Evolutionary conservation across 2,329 filamentous ascomycete genomes (phyloP).

Genomic region (Pseudogymnoascus sp.): DNA sequence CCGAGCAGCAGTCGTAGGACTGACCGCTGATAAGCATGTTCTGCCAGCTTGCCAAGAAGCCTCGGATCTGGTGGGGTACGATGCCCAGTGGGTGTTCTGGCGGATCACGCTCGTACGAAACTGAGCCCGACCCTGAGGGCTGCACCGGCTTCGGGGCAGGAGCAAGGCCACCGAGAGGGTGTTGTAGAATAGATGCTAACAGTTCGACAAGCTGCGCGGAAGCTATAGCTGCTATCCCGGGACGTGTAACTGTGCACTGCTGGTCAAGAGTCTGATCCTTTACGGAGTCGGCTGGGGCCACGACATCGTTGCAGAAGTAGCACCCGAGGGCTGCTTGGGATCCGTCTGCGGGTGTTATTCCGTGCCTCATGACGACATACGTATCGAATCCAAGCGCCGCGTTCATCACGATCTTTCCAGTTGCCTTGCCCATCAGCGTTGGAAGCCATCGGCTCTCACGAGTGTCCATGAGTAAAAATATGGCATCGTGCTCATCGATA

Average conservation of each 20-base stretch:
- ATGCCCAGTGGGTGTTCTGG: constrained; percentile 55
- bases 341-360: constrained; percentile 51
- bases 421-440: constrained; percentile 89
- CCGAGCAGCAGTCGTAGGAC: constrained; percentile 74
- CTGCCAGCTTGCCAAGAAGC: constrained; percentile 66
- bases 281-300: constrained; percentile 84
- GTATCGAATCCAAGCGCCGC: constrained; percentile 94
- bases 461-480: constrained; percentile 97
- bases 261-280: constrained; percentile 95
- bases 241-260: constrained; percentile 93
- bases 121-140: constrained; percentile 25
- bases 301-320: constrained; percentile 98
- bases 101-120: constrained; percentile 46
- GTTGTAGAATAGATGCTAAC: constrained; percentile 78
- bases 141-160: constrained; percentile 42
- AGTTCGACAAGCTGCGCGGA: constrained; percentile 87
- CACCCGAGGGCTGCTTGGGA: constrained; percentile 70
- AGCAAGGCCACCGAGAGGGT: constrained; percentile 61
- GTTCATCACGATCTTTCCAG: constrained; percentile 93
- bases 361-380: constrained; percentile 95
- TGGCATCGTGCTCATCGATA: constrained; percentile 77
- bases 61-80: constrained; percentile 73
- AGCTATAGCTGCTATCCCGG: constrained; percentile 84
- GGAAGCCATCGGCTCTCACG: constrained; percentile 92
- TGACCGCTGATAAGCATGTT: constrained; percentile 65